These are phyloP conservation scores for cucumber (Cucumis sativus) DNA, from an alignment of 306 rosid genomes.

Conservation along the genomic window DNA sequence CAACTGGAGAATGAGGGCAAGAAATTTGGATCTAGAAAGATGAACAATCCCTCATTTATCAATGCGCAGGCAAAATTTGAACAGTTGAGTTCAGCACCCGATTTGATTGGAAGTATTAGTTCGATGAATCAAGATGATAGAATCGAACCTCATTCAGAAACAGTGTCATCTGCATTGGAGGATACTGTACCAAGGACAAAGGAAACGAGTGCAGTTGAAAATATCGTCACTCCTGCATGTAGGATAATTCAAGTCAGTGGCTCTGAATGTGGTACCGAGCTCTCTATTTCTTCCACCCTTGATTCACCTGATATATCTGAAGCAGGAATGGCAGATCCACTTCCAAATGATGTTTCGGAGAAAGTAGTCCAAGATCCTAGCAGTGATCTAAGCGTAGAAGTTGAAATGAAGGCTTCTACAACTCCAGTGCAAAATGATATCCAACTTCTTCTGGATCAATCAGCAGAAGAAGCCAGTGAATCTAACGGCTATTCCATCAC, in stretches of 20 bases:
- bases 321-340: slow-evolving; percentile 30
- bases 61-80: slow-evolving; percentile 69
- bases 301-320: slow-evolving; percentile 80
- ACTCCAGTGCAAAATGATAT: slow-evolving; percentile 16
- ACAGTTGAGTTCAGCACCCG: slow-evolving; percentile 36
- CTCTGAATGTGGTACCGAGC: slow-evolving; percentile 76
- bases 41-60: slow-evolving; percentile 54
- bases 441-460: slow-evolving; percentile 18
- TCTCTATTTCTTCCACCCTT: slow-evolving; percentile 75
- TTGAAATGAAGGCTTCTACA: background rate
- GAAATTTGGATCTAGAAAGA: slow-evolving; percentile 36
- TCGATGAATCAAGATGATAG: slow-evolving; percentile 34
- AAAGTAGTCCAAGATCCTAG: slow-evolving; percentile 31
- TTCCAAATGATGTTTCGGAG: slow-evolving; percentile 29
- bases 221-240: slow-evolving; percentile 27
- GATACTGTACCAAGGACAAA: slow-evolving; percentile 31
- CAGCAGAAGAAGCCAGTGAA: slow-evolving; percentile 25
- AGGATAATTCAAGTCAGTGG: slow-evolving; percentile 34
- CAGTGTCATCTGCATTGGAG: slow-evolving; percentile 18
- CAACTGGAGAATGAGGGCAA: slow-evolving; percentile 59
- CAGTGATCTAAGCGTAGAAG: slow-evolving; percentile 12
- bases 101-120: slow-evolving; percentile 27
- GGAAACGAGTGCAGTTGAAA: slow-evolving; percentile 32
- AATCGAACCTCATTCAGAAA: slow-evolving; percentile 34
- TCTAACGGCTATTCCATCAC: slow-evolving; percentile 14